These are phyloP conservation scores for Starmerella powellii DNA, from an alignment of 805 yeast species.

Conservation along the genomic window DNA sequence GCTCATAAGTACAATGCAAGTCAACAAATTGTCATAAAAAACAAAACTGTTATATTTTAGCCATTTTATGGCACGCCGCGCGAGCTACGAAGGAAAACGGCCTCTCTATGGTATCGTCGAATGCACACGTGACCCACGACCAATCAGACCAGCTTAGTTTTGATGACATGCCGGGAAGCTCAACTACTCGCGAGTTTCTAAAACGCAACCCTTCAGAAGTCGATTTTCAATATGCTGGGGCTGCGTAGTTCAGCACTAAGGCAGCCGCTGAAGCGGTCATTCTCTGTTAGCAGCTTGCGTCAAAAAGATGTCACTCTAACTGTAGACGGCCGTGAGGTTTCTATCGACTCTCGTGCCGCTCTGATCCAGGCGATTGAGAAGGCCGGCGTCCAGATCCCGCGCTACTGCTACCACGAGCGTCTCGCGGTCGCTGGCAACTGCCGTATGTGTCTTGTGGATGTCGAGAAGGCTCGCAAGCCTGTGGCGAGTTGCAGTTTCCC, in stretches of 20 bases:
- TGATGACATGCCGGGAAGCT: slow-evolving; percentile 1
- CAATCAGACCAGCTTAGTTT: slow-evolving; percentile 7
- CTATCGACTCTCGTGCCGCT: slow-evolving; percentile 75
- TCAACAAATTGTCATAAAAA: too few relatives aligned
- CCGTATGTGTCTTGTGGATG: slow-evolving; percentile 85
- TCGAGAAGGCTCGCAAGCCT: slow-evolving; percentile 78
- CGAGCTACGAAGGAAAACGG: too few relatives aligned
- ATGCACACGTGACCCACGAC: slow-evolving; percentile 2
- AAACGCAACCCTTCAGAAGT: neutral
- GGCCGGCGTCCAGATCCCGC: slow-evolving; percentile 78
- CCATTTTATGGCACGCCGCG: too few relatives aligned
- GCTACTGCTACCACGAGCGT: slow-evolving; percentile 86
- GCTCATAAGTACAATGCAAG: too few relatives aligned
- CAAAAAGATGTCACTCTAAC: slow-evolving; percentile 46
- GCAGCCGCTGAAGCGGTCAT: slow-evolving; percentile 20
- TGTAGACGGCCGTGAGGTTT: slow-evolving; percentile 58
- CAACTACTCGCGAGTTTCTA: neutral
- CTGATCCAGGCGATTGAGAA: slow-evolving; percentile 84
- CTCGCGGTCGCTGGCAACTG: slow-evolving; percentile 86
- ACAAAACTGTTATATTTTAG: too few relatives aligned
- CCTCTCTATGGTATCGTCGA: too few relatives aligned
- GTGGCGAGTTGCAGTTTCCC: slow-evolving; percentile 90
- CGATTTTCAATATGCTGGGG: slow-evolving; percentile 11
- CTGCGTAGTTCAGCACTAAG: slow-evolving; percentile 3
- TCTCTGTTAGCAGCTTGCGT: slow-evolving; percentile 30